Evolutionary conservation across 2,329 filamentous ascomycete species (phyloP), one percentile per base, ranked within the genome.

Genomic region (Microsporum ferrugineum): DNA sequence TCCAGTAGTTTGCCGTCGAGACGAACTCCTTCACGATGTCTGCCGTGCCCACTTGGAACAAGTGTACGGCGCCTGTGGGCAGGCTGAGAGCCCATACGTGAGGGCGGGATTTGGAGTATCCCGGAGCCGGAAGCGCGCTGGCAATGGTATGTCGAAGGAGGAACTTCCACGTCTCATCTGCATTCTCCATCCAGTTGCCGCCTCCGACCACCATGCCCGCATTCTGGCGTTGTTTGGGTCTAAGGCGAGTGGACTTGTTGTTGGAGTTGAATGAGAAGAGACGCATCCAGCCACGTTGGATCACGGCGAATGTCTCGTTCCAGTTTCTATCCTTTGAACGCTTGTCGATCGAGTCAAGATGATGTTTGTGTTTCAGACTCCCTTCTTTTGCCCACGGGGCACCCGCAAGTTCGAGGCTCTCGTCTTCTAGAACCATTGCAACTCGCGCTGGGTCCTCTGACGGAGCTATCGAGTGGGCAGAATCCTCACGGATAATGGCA

Each of bases 301-400:
- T 87, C 29, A 99, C 94, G 39, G 91, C 92, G 76, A 99, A 99
- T 61, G 91, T 91, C 70, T 97, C 91, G 62, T 81, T 86, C 94
- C 94, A 99, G 68, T 91, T 92, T 43, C 94, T 84, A 68, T 97
- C 92, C 75, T 92, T 96, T 64, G 91, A 88, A 72, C 90, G 89
- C 77, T 94, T 96, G 66, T 95, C 91, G 39, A 90, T 81, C 3
- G 89, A 85, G 71, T 97, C 92, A 2, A 97, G 81, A 70, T 97
- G 92, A 72, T 96, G 92, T 75, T 97, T 97, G 77, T 99, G 92
- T 67, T 92, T 92, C 23, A 97, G 80, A 67, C 95, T 89, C 64
- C 94, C 94, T 75, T 99, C 94, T 75, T 99, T 99, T 33, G 95
- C 87, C 94, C 94, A 99, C 0, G 94, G 94, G n/a, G 94, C 89